Evolutionary conservation across 106 monocot genomes (phyloP).

Genomic region (Ottelia alismoides): DNA sequence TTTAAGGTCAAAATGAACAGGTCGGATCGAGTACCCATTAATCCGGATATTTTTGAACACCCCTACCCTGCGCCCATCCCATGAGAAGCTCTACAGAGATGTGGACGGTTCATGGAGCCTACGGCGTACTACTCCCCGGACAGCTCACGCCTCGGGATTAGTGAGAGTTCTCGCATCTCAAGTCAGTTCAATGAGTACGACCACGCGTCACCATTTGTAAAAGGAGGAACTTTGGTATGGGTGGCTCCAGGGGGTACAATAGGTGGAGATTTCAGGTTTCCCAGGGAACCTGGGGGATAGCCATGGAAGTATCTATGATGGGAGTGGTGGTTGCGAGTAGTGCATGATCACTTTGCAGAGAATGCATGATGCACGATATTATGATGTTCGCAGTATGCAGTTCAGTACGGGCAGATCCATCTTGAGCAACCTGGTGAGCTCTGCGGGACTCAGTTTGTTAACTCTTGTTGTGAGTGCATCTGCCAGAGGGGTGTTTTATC

Average conservation of each 20-base stretch:
- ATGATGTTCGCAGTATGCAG: slow-evolving; percentile 25
- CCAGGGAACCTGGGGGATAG: slow-evolving; percentile 45
- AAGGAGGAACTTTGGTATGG: slow-evolving; percentile 34
- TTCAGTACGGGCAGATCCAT: slow-evolving; percentile 25
- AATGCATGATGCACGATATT: slow-evolving; percentile 30
- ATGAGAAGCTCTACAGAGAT: slow-evolving; percentile 28
- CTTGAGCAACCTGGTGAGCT: slow-evolving; percentile 25
- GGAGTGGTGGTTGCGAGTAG: slow-evolving; percentile 40
- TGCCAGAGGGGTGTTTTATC: slow-evolving; percentile 23
- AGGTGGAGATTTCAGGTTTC: slow-evolving; percentile 73
- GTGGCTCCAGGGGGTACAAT: slow-evolving; percentile 40
- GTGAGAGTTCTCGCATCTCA: slow-evolving; percentile 44
- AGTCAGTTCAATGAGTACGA: slow-evolving; percentile 14
- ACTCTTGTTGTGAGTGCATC: slow-evolving; percentile 36
- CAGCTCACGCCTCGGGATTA: slow-evolving; percentile 20
- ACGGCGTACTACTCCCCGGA: slow-evolving; percentile 35
- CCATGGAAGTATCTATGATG: slow-evolving; percentile 27
- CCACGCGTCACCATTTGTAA: slow-evolving; percentile 20
- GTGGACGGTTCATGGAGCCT: slow-evolving; percentile 50
- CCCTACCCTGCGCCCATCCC: slow-evolving; percentile 14
- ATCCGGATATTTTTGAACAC: too few species aligned
- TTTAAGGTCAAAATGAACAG: too few species aligned
- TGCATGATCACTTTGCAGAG: slow-evolving; percentile 43
- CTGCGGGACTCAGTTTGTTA: slow-evolving; percentile 16
- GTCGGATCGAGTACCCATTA: too few species aligned